phyloP scores from a whole-genome alignment of 805 yeast genomes.

The Pichia pseudocactophila region DNA sequence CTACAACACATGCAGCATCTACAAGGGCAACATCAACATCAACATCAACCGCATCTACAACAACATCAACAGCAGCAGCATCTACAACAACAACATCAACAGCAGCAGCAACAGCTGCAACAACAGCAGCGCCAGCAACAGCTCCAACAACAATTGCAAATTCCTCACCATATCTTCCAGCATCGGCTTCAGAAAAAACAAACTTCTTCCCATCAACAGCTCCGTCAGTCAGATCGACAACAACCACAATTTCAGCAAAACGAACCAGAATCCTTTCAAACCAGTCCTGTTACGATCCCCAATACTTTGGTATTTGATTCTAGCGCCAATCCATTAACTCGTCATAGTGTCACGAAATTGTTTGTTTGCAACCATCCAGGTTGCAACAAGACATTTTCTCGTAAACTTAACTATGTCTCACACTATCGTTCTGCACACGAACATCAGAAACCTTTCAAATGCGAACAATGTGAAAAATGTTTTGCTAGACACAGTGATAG shows the following conservation, averaged over 20 bases:
- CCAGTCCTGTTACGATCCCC: not conserved
- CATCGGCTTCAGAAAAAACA: too few relatives aligned
- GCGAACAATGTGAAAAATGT: slow-evolving; percentile 21
- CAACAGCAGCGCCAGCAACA: too few relatives aligned
- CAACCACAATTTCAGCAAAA: too few relatives aligned
- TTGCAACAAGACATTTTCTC: slow-evolving; percentile 26
- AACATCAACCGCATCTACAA: not conserved
- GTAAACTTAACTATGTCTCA: slow-evolving; percentile 28
- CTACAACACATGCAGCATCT: slow-evolving; percentile 10
- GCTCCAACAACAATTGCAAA: too few relatives aligned
- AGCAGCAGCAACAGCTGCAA: too few relatives aligned
- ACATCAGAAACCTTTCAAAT: slow-evolving; percentile 26
- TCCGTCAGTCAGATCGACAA: not conserved
- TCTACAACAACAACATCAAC: not conserved
- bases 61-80: not conserved
- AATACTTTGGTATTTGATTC: not conserved
- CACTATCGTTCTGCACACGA: slow-evolving; percentile 28
- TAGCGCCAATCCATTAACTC: not conserved
- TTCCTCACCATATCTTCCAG: too few relatives aligned
- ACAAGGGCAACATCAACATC: too few relatives aligned
- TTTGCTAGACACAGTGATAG: slow-evolving; percentile 30
- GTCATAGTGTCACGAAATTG: slow-evolving; percentile 8
- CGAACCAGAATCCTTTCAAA: too few relatives aligned
- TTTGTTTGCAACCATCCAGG: slow-evolving; percentile 21
- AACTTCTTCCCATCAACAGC: too few relatives aligned